Evolutionary conservation across 805 yeast genomes (phyloP).

Genomic region (Isabelozyma gotoi): DNA sequence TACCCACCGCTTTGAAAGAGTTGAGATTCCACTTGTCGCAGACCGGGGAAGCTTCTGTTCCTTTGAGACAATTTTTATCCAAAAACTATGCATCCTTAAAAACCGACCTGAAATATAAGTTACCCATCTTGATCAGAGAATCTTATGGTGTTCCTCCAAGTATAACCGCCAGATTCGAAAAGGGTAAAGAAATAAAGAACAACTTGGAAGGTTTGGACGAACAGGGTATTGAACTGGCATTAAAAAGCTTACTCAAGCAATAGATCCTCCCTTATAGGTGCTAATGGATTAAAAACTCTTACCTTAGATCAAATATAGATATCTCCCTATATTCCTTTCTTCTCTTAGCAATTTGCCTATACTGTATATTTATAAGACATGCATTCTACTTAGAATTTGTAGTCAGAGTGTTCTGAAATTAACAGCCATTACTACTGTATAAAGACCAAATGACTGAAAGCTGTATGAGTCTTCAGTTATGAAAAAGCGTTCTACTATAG

Average conservation of each 20-base stretch:
- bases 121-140: slow-evolving; percentile 80
- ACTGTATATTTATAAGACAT: neutral
- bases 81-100: slow-evolving; percentile 65
- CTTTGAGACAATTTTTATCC: slow-evolving; percentile 63
- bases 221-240: slow-evolving; percentile 41
- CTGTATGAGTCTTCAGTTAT: no score
- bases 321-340: no score
- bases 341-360: no score
- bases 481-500: no score
- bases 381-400: neutral
- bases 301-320: no score
- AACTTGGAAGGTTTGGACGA: slow-evolving; percentile 49
- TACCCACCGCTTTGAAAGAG: slow-evolving; percentile 67
- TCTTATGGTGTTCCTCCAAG: slow-evolving; percentile 71
- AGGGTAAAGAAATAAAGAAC: slow-evolving; percentile 50
- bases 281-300: no score
- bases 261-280: neutral
- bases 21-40: slow-evolving; percentile 80
- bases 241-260: slow-evolving; percentile 37
- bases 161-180: slow-evolving; percentile 70
- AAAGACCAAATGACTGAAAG: no score
- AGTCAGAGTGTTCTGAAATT: neutral
- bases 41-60: slow-evolving; percentile 68
- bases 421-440: neutral
- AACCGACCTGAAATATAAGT: slow-evolving; percentile 52